These are phyloP conservation scores for Clarireedia homoeocarpa DNA, from an alignment of 2,329 filamentous ascomycete genomes.

Conservation along the genomic window DNA sequence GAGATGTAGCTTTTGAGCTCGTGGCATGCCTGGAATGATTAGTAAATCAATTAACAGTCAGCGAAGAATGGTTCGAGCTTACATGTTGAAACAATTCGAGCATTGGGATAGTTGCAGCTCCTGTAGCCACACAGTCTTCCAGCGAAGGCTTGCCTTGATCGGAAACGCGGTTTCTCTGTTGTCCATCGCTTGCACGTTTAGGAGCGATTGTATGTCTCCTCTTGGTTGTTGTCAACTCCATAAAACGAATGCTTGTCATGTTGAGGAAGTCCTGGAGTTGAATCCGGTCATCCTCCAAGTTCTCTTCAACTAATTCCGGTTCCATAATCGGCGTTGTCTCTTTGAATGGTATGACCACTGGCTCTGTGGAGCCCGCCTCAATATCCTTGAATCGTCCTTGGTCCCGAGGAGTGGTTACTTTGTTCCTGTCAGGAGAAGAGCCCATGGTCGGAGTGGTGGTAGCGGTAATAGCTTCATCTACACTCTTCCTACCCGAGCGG, in stretches of 20 bases:
- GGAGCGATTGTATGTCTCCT: slow-evolving; percentile 74
- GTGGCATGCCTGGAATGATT: slow-evolving; percentile 59
- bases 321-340: slow-evolving; percentile 37
- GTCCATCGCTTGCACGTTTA: slow-evolving; percentile 31
- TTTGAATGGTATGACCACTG: slow-evolving; percentile 36
- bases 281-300: slow-evolving; percentile 49
- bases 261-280: slow-evolving; percentile 89
- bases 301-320: slow-evolving; percentile 37
- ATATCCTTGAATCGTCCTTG: slow-evolving; percentile 49
- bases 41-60: slow-evolving; percentile 18
- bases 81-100: slow-evolving; percentile 90
- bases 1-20: slow-evolving; percentile 97
- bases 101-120: slow-evolving; percentile 86
- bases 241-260: slow-evolving; percentile 94
- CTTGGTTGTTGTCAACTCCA: slow-evolving; percentile 97
- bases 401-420: slow-evolving; percentile 47
- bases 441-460: slow-evolving; percentile 36
- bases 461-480: slow-evolving; percentile 33
- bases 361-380: slow-evolving; percentile 30
- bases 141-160: slow-evolving; percentile 44
- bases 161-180: slow-evolving; percentile 26
- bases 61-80: slow-evolving; percentile 28
- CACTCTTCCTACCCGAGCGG: slow-evolving; percentile 40
- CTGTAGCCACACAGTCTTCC: slow-evolving; percentile 77
- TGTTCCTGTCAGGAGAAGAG: slow-evolving; percentile 41